Evolutionary conservation across 345 rosid genomes (phyloP).

Genomic region (Aegle marmelos): DNA sequence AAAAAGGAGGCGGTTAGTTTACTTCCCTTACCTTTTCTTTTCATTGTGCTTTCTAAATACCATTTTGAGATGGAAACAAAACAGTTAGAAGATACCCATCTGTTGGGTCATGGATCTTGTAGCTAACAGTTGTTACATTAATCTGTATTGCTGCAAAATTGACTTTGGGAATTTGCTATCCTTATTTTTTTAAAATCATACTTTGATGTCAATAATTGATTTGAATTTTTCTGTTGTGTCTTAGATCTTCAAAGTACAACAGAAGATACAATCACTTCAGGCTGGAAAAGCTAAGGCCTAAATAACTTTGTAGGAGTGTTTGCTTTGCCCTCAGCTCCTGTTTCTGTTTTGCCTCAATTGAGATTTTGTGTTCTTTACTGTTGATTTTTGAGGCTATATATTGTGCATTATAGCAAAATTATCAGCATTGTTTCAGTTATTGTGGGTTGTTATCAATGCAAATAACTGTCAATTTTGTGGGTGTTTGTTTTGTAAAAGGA

Average conservation of each 20-base stretch:
- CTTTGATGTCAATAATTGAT: not conserved
- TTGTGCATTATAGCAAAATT: not conserved
- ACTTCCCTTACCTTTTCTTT: not conserved
- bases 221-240: conserved; percentile 13
- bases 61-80: not conserved
- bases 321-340: not conserved
- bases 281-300: conserved; percentile 88
- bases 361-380: not conserved
- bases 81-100: not conserved
- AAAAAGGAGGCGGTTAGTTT: conserved; percentile 76
- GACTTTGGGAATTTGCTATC: not conserved
- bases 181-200: not conserved
- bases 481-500: not conserved
- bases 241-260: conserved; percentile 82
- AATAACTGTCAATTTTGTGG: not conserved
- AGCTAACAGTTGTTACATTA: not conserved
- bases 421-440: not conserved
- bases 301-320: not conserved
- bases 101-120: not conserved
- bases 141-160: not conserved
- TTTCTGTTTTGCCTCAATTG: not conserved
- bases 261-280: conserved; percentile 79
- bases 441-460: not conserved
- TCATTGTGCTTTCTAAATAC: not conserved
- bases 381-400: not conserved